These are phyloP conservation scores for Chlorophyllum brunneum DNA, from an alignment of 768 basidiomycete genomes.

Conservation along the genomic window DNA sequence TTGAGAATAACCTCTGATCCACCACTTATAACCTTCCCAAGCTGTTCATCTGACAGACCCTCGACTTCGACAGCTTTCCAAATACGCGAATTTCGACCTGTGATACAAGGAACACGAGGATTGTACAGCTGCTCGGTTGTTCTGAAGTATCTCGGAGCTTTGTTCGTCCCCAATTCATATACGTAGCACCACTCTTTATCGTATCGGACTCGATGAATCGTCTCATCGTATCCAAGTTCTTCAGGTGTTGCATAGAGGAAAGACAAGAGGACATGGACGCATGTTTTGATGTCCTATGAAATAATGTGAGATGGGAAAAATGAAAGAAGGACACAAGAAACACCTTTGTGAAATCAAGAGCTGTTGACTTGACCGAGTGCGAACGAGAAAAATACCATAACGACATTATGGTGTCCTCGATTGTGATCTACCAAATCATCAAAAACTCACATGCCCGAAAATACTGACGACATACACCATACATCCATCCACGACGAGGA, in stretches of 20 bases:
- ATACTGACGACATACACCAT: not conserved
- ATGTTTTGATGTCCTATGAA: not conserved
- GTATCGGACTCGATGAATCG: not conserved
- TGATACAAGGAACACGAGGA: conserved; percentile 3
- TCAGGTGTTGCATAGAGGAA: conserved; percentile 3
- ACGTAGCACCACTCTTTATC: not conserved
- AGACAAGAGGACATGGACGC: conserved; percentile 3
- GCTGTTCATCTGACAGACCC: not conserved
- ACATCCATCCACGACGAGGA: not conserved
- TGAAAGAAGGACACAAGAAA: not conserved
- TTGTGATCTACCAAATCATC: not conserved
- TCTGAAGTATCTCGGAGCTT: not conserved
- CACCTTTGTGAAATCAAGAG: conserved; percentile 4
- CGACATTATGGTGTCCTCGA: not conserved
- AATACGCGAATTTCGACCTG: conserved; percentile 12
- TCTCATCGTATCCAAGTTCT: conserved; percentile 9
- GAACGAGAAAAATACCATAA: conserved; percentile 8
- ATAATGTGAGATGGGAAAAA: not conserved
- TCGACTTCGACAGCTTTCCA: conserved; percentile 11
- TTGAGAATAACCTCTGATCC: too few relatives aligned
- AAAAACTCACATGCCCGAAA: not conserved
- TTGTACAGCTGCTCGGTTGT: not conserved
- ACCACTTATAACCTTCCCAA: too few relatives aligned
- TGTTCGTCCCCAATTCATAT: not conserved
- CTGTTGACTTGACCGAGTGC: not conserved